Evolutionary conservation across 106 monocot species (phyloP).

Genomic region (Acanthochlamys bracteata): DNA sequence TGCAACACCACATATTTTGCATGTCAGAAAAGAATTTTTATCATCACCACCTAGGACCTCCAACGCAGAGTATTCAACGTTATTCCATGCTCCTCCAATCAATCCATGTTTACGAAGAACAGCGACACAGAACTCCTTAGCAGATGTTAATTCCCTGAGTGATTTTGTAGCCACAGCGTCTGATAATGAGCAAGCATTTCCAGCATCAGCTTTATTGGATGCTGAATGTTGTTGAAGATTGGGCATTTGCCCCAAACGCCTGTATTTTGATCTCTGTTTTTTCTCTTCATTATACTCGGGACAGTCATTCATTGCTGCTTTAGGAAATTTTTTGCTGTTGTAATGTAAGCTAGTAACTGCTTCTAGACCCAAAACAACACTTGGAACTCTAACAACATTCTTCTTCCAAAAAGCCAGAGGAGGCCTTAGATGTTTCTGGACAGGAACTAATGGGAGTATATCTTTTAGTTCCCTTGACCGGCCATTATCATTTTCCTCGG

Average conservation of each 20-base stretch:
- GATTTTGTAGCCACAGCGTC: slow-evolving; percentile 1
- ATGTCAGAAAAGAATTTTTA: slow-evolving; percentile 14
- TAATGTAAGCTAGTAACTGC: not conserved
- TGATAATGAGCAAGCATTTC: slow-evolving; percentile 23
- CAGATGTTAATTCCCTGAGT: not conserved
- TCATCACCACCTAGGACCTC: slow-evolving; percentile 6
- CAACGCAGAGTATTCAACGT: not conserved
- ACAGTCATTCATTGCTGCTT: slow-evolving; percentile 1
- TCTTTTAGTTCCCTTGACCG: not conserved
- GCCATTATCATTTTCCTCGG: not conserved
- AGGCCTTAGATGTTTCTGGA: not conserved
- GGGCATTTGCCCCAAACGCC: slow-evolving; percentile 19
- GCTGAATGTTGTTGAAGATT: slow-evolving; percentile 9
- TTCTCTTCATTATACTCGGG: not conserved
- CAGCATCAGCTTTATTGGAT: slow-evolving; percentile 8
- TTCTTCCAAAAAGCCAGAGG: not conserved
- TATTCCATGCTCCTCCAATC: not conserved
- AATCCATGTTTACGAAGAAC: slow-evolving; percentile 17
- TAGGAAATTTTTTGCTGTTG: not conserved
- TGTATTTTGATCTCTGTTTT: not conserved
- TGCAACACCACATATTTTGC: slow-evolving; percentile 33
- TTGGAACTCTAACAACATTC: not conserved
- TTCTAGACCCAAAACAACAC: not conserved
- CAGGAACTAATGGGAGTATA: not conserved
- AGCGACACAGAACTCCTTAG: slow-evolving; percentile 22